Evolutionary conservation across 2,329 filamentous ascomycete species (phyloP), one percentile per base, ranked within the genome.

Genomic region (Paracoccidioides lutzii): DNA sequence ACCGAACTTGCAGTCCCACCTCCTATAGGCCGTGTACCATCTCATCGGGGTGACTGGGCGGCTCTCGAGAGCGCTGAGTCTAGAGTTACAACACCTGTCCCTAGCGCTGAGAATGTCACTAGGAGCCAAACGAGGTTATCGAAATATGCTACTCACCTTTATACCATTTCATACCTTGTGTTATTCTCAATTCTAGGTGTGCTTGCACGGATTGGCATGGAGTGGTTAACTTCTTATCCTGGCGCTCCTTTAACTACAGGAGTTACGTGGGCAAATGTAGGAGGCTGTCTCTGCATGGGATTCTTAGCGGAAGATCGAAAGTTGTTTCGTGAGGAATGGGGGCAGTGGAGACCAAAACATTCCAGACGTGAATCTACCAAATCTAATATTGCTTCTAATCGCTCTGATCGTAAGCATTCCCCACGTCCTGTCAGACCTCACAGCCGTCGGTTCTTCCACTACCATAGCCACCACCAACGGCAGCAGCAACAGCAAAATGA

Each of bases 101-200:
- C 60, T 33, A 55, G 49, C 7, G 54, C 52, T 40, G 56, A 53
- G 28, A 28, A 57, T 52, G 55, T 51, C 32, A 52, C 55, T 60
- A 7, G 33, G 56, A 42, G 14, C 55, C 22, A 22, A 51, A 45
- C 58, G 61, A 52, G 12, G 15, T 69, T 78, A 30, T 83, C 82
- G 1, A 73, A 69, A 56, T 65, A 75, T 33, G 75, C 75, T 7
- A 85, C 81, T 1, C 72, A 81, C 63, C 62, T 85, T 58, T 88
- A 90, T 71, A 90, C 84, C 1, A 67, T 90, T 58, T 90, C 88
- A 0, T 88, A 95, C 69, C 80, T 96, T 30, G 76, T 94, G 57
- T 78, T 96, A 65, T 96, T 95, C 71, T 83, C 90, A 15, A 78
- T 96, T 15, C 71, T 91, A 42, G 91, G 91, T 40, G 93, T 90